phyloP scores from a whole-genome alignment of 1,139 yeast genomes.

The Candida neerlandica region DNA sequence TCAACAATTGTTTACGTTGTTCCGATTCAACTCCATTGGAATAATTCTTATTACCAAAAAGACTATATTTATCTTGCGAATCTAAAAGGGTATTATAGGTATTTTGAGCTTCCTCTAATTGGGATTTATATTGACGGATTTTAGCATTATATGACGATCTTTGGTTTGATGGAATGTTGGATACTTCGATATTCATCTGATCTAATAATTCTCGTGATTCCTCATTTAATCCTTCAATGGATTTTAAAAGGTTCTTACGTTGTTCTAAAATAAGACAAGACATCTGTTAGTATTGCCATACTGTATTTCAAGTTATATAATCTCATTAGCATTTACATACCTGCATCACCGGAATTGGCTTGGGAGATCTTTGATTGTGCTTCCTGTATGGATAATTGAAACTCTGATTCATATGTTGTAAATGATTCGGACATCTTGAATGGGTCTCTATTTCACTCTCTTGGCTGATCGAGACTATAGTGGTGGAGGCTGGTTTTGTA shows the following conservation, averaged over 20 bases:
- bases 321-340: slow-evolving; percentile 33
- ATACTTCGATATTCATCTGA: slow-evolving; percentile 80
- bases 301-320: too few relatives aligned
- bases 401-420: slow-evolving; percentile 71
- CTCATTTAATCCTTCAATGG: slow-evolving; percentile 69
- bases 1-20: slow-evolving; percentile 81
- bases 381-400: slow-evolving; percentile 70
- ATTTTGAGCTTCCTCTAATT: slow-evolving; percentile 59
- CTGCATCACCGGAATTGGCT: slow-evolving; percentile 53
- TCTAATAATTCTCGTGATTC: slow-evolving; percentile 80
- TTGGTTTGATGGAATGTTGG: slow-evolving; percentile 71
- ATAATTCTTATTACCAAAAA: slow-evolving; percentile 60
- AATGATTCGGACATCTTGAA: slow-evolving; percentile 59
- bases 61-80: slow-evolving; percentile 63
- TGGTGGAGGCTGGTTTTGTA: background rate
- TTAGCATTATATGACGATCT: slow-evolving; percentile 71
- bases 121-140: slow-evolving; percentile 65
- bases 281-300: slow-evolving; percentile 12
- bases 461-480: background rate
- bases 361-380: slow-evolving; percentile 67
- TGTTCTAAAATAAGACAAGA: slow-evolving; percentile 33
- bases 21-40: slow-evolving; percentile 49
- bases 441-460: background rate
- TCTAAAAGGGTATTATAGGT: slow-evolving; percentile 56
- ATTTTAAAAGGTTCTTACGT: slow-evolving; percentile 54